Evolutionary conservation across 1,284 basidiomycete genomes (phyloP), one percentile per base, ranked within the genome.

Genomic region (Ceratobasidium sp.): DNA sequence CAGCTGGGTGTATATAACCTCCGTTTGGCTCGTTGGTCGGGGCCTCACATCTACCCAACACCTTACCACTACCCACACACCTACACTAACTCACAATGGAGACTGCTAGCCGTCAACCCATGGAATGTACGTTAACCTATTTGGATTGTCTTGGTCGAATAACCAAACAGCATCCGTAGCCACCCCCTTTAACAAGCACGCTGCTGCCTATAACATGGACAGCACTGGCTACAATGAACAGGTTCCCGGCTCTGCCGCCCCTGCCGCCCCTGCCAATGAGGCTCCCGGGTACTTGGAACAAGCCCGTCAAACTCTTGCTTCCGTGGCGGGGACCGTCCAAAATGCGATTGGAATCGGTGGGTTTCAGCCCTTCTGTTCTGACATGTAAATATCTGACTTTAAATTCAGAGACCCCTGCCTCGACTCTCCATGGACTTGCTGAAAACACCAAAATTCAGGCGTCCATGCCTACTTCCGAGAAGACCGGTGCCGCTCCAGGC

Each of bases 311-410:
- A 53, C 62, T 53, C 62, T 65, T 36, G 62, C 48, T 18, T 52
- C 48, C 16, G 3, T 65, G 10, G 62, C 62, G 2, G 62, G 34
- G 23, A 65, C 48, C 46, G 48, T 53, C 14, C 62, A 65, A 48
- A 52, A 65, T 16, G 62, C 62, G 16, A 34, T 65, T 21, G 62
- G 62, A 26, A 65, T 65, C n/a, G 62, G 62, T 65, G 30, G 30
- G 60, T 18, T 14, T 43, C 36, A 4, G 14, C 18, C 12, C 23
- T 1, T 8, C 34, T 28, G 6, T 16, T 1, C 21, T 8, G 8
- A 45, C 58, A 18, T 2, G 28, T 16, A 3, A 12, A 5, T 41
- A n/a, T 39, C 21, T 26, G 9, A 12, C 6, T 9, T 5, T 14
- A 4, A 14, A 21, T 41, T 9, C 23, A 65, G 62, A 65, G 6